phyloP scores from a whole-genome alignment of 1,284 basidiomycete species.

The Sanghuangporus sanghuang region DNA sequence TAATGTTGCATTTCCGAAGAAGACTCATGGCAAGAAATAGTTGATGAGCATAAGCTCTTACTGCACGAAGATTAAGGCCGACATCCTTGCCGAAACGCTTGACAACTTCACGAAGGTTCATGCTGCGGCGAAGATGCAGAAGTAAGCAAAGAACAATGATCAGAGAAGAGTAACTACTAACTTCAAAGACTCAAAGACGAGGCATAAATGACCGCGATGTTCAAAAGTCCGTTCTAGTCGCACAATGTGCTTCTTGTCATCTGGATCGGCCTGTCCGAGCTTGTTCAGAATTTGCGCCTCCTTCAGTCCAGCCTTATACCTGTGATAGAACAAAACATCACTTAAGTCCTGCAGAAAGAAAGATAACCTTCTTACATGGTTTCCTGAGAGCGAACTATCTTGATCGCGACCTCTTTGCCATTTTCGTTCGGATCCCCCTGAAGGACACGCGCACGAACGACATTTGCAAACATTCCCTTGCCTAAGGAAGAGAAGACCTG shows the following conservation, averaged over 20 bases:
- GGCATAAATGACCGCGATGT: constrained; percentile 92
- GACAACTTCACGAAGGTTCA: constrained; percentile 97
- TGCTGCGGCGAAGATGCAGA: constrained; percentile 42
- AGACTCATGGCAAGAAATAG: constrained; percentile 86
- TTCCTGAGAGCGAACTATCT: constrained; percentile 94
- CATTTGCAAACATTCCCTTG: constrained; percentile 98
- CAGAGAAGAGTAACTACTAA: constrained; percentile 31
- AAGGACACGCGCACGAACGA: constrained; percentile 86
- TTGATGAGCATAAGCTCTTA: constrained; percentile 97
- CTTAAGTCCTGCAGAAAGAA: constrained; percentile 2
- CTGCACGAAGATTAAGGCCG: constrained; percentile 92
- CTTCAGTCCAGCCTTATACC: constrained; percentile 94
- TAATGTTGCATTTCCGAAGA: constrained; percentile 85
- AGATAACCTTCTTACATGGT: constrained; percentile 70
- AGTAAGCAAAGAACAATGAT: not conserved
- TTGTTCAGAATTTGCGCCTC: constrained; percentile 88
- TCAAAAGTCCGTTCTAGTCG: constrained; percentile 92
- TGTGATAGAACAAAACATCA: constrained; percentile 28
- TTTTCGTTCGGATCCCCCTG: constrained; percentile 60
- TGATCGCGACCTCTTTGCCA: constrained; percentile 92
- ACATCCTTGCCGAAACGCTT: constrained; percentile 99
- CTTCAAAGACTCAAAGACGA: constrained; percentile 96
- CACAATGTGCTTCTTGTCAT: constrained; percentile 95
- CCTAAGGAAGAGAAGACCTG: constrained; percentile 94
- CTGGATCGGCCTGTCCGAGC: constrained; percentile 84